Conservation (phyloP, 2,329 filamentous ascomycete genomes). For the Fusarium begoniae region DNA sequence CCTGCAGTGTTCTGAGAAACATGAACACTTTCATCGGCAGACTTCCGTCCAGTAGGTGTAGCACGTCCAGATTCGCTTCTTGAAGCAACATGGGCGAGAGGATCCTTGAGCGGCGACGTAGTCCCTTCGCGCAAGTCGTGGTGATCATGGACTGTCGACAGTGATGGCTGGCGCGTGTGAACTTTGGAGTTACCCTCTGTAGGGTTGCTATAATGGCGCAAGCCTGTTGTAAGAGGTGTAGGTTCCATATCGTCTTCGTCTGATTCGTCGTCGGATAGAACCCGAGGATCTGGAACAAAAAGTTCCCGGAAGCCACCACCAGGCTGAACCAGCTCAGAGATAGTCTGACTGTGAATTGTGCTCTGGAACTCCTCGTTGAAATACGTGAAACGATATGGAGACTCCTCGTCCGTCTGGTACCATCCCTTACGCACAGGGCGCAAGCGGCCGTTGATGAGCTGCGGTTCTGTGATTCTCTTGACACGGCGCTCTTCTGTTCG, state of each 20-base stretch:
- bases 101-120: constrained; percentile 45
- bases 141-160: constrained; percentile 45
- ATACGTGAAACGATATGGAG: constrained; percentile 95
- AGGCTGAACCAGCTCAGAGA: constrained; percentile 89
- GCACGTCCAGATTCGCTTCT: constrained; percentile 54
- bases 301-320: constrained; percentile 86
- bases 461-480: constrained; percentile 93
- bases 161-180: constrained; percentile 58
- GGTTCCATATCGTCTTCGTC: constrained; percentile 67
- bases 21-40: constrained; percentile 43
- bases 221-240: constrained; percentile 37
- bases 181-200: constrained; percentile 54
- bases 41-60: constrained; percentile 58
- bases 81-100: constrained; percentile 44
- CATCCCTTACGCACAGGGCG: constrained; percentile 82
- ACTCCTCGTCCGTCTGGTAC: constrained; percentile 89
- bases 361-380: constrained; percentile 98
- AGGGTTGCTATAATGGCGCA: constrained; percentile 35
- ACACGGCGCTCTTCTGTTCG: constrained; percentile 82
- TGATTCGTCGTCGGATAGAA: constrained; percentile 77
- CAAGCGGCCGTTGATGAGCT: constrained; percentile 88
- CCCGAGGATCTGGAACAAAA: constrained; percentile 86
- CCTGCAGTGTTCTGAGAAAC: constrained; percentile 27
- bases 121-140: constrained; percentile 35
- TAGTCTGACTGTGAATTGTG: constrained; percentile 95